Base-by-base conservation (phyloP, 148 eudicot species). In the Gaultheria prostrata region DNA sequence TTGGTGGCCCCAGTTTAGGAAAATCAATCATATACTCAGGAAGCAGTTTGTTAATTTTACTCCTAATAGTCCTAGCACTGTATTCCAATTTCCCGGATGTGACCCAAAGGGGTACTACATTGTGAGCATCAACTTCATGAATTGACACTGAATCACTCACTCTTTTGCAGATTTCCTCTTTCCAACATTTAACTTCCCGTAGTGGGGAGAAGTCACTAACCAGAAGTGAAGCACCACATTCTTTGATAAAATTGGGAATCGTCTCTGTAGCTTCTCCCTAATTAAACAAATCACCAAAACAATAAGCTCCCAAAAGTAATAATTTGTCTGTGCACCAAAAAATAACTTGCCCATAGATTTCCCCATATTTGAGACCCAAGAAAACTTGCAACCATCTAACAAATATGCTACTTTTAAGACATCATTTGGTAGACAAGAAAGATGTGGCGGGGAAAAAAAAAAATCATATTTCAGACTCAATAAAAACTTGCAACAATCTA, bases 111-210 rank as follows among this genome's bases (percentile, higher is more conserved):
- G 99, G 99, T 74, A 97, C 99, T 73, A 97, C 89, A 83, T 97
- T 97, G 87, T 95, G 99, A n/a, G 99, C 94, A 86, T 97, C 98
- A 85, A 97, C 99, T 92, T 97, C 99, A 82, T 97, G 99, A 83
- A 97, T 80, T 1, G 94, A 85, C 65, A 95, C 92, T 53, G 94
- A 87, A 81, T 86, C 94, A 75, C 86, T 80, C 51, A 95, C 94
- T 85, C 91, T 87, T 87, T 89, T 84, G 87, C 93, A 85, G 18
- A 97, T 88, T 75, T 92, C 97, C 54, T 92, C 96, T 84, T 97
- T 97, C 91, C 91, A 93, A 28, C 89, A 87, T 59, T 90, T 86
- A 81, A 93, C 90, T 79, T 97, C 94, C 78, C 99, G 79, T 20
- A 97, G 84, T 1, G 99, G 99, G 6, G 98, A 90, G 88, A 97